Conservation (phyloP, 2,329 filamentous ascomycete genomes). For the Lachnellula hyalina region DNA sequence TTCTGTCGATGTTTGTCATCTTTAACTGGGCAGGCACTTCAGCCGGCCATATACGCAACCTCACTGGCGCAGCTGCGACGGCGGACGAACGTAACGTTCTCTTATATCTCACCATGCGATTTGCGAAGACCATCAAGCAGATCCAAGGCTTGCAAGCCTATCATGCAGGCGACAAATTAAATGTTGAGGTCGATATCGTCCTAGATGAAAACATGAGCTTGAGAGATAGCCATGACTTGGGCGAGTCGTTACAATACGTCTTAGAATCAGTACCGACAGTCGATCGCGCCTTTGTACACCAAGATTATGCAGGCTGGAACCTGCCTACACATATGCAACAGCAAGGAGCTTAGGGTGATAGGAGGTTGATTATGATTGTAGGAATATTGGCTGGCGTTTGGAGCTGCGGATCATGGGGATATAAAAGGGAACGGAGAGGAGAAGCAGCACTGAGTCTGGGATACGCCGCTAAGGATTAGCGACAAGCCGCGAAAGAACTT, state of each 20-base stretch:
- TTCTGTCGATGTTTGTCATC: constrained; percentile 63
- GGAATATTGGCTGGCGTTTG: not conserved
- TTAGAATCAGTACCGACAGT: constrained; percentile 42
- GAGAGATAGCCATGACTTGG: constrained; percentile 51
- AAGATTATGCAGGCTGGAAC: constrained; percentile 35
- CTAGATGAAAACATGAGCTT: constrained; percentile 49
- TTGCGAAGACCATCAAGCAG: constrained; percentile 46
- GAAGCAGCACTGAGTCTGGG: not conserved
- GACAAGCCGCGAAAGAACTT: too few species aligned
- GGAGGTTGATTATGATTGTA: not conserved
- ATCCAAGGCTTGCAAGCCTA: constrained; percentile 53
- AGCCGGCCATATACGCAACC: constrained; percentile 52
- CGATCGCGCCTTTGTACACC: constrained; percentile 37
- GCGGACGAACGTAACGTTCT: constrained; percentile 49
- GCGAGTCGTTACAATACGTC: constrained; percentile 60
- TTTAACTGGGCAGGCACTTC: constrained; percentile 62
- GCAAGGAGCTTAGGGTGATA: constrained; percentile 20
- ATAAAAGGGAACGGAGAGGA: not conserved
- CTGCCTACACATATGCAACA: constrained; percentile 34
- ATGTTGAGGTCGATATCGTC: constrained; percentile 57
- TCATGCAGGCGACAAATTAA: constrained; percentile 57
- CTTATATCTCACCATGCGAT: constrained; percentile 54
- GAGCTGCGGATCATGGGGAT: not conserved
- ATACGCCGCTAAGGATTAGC: too few species aligned
- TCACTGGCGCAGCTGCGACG: constrained; percentile 53